Evolutionary conservation across 2,329 filamentous ascomycete species (phyloP).

Genomic region (Metarhizium robertsii): DNA sequence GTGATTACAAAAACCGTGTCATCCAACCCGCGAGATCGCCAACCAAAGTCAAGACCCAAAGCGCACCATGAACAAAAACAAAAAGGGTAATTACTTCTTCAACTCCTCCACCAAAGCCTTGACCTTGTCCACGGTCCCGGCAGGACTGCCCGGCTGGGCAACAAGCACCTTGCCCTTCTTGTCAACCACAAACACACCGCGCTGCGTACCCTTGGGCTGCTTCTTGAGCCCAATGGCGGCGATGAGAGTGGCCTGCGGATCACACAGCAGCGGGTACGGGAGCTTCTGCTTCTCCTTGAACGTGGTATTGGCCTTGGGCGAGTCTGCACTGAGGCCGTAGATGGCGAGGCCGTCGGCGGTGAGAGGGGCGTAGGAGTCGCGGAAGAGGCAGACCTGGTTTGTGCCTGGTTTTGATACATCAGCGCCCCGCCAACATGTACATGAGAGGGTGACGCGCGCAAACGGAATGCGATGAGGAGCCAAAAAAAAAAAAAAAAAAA

Average conservation of each 20-base stretch:
- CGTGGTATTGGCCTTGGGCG: conserved; percentile 80
- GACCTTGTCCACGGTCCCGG: conserved; percentile 67
- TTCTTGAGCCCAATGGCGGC: conserved; percentile 86
- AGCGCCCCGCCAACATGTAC: conserved; percentile 3
- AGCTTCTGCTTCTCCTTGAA: conserved; percentile 90
- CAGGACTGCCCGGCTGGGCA: conserved; percentile 65
- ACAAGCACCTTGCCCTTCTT: conserved; percentile 75
- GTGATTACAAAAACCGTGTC: not conserved
- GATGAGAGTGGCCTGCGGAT: conserved; percentile 66
- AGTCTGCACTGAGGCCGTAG: conserved; percentile 83
- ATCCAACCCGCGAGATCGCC: not conserved
- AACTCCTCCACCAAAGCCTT: conserved; percentile 55
- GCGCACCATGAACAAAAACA: not conserved
- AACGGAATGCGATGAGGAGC: not conserved
- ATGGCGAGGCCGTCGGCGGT: conserved; percentile 74
- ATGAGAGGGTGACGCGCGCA: not conserved
- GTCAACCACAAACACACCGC: conserved; percentile 81
- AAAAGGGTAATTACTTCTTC: conserved; percentile 9
- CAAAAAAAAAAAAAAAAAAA: conserved; percentile 4
- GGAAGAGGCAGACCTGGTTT: conserved; percentile 86
- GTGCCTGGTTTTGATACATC: conserved; percentile 55
- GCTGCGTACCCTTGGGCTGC: conserved; percentile 64
- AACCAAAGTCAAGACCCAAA: not conserved
- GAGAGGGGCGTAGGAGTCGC: conserved; percentile 70
- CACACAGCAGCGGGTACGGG: conserved; percentile 81